These are phyloP conservation scores for Lathyrus tuberosus DNA, from an alignment of 306 rosid species.

Conservation along the genomic window DNA sequence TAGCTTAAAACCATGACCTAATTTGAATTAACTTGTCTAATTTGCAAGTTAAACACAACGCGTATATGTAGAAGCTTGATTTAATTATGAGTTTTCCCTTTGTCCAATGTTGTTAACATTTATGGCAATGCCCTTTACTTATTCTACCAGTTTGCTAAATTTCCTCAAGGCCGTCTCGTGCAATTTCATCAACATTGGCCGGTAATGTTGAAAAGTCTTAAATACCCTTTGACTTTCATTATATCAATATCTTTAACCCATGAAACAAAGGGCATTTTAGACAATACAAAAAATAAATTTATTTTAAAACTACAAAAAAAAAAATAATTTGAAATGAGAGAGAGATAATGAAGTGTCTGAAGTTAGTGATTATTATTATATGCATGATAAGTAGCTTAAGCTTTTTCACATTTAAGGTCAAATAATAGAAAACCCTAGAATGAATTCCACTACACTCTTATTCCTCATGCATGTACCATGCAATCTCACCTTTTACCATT, in stretches of 20 bases:
- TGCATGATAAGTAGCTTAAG: conserved; percentile 22
- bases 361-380: conserved; percentile 18
- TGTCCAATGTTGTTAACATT: conserved; percentile 40
- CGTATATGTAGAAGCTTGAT: conserved; percentile 25
- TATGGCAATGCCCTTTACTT: conserved; percentile 68
- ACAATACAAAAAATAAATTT: neutral
- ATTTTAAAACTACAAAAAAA: neutral
- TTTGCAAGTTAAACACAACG: conserved; percentile 24
- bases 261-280: conserved; percentile 24
- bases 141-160: conserved; percentile 56
- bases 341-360: conserved; percentile 31
- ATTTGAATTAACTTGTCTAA: conserved; percentile 28
- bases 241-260: neutral
- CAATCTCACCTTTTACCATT: conserved; percentile 52
- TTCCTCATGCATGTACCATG: conserved; percentile 24
- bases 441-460: conserved; percentile 56
- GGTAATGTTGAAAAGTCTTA: conserved; percentile 23
- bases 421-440: conserved; percentile 33
- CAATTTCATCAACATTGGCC: conserved; percentile 15
- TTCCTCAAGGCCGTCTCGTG: conserved; percentile 53
- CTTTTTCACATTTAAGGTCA: conserved; percentile 35
- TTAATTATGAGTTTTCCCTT: neutral
- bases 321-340: neutral
- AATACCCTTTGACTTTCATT: conserved; percentile 54
- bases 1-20: conserved; percentile 15